Percentiles rank a stretch among this genome's conserved stretches.
Conservation (phyloP, 345 rosid genomes). For the Citrus inodora region DNA sequence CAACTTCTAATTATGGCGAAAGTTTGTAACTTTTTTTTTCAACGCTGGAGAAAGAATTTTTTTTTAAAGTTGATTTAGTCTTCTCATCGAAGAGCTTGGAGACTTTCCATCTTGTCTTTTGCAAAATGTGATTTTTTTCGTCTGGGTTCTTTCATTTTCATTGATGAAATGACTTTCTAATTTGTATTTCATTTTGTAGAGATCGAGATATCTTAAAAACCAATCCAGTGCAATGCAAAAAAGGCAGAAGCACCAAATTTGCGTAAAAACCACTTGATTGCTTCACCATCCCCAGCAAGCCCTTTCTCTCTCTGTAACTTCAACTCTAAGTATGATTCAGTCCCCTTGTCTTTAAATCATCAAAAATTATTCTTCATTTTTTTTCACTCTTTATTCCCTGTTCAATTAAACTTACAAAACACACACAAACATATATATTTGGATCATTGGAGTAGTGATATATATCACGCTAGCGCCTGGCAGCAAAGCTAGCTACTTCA, state of each 20-base stretch:
- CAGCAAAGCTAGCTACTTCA: neutral
- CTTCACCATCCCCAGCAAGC: slow-evolving; percentile 41
- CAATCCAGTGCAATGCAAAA: slow-evolving; percentile 52
- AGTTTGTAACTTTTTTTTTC: too few relatives aligned
- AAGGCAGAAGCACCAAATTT: slow-evolving; percentile 50
- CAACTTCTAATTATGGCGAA: too few relatives aligned
- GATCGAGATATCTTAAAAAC: slow-evolving; percentile 46
- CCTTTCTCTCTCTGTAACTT: slow-evolving; percentile 40
- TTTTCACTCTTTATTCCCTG: neutral
- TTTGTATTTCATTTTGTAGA: neutral
- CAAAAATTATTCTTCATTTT: slow-evolving; percentile 13
- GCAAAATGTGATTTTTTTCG: too few relatives aligned
- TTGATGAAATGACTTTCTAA: neutral
- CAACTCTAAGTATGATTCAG: slow-evolving; percentile 50
- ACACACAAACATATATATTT: slow-evolving; percentile 3
- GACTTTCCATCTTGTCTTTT: too few relatives aligned
- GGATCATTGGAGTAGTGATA: slow-evolving; percentile 3
- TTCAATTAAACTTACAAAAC: neutral
- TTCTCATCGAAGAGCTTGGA: too few relatives aligned
- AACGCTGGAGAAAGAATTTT: too few relatives aligned
- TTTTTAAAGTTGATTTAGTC: too few relatives aligned
- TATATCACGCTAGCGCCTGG: neutral
- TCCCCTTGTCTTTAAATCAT: slow-evolving; percentile 32
- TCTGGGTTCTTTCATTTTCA: too few relatives aligned
- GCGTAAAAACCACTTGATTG: slow-evolving; percentile 66